Evolutionary conservation across 1,284 basidiomycete genomes (phyloP), one percentile per base, ranked within the genome.

Genomic region (Tausonia pullulans): DNA sequence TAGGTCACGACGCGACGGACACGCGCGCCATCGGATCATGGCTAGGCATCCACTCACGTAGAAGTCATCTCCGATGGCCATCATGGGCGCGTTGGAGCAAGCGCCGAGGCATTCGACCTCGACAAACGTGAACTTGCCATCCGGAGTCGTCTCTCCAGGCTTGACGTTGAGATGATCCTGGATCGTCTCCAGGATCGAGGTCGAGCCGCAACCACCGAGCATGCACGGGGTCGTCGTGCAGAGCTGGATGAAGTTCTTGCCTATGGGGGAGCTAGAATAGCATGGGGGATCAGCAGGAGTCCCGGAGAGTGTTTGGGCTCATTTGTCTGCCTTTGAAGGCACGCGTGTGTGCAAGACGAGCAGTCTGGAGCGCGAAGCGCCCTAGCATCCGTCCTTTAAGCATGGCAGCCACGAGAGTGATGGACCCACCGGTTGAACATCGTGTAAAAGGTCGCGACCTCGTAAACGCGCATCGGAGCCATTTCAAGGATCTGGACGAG

Each of bases 151-250:
- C 75, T 92, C 84, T 14, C 96, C 95, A 10, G 90, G 84, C 70
- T 88, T 84, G 71, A 92, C 83, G 58, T 87, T 87, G 48, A 98
- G 83, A 73, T 96, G 87, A 62, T 81, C 77, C 75, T 90, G 86
- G 67, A 92, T 87, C 46, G 93, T 86, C 70, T 94, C 79, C 59
- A 97, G 82, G 71, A 98, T 94, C 64, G 88, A 86, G 69, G 86
- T 89, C 44, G 91, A 92, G 50, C 81, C 81, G 70, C 81, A 81
- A 60, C 95, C 95, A 62, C 89, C 87, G 58, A 99, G 82, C 87
- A 95, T 94, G 80, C 96, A 98, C 16, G 95, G 95, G 9, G 96
- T 98, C 50, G 95, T 98, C 51, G 96, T 98, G 82, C 96, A 99
- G 65, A 98, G 88, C 79, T 98, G 95, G 45, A 99, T 84, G 73